Percentiles rank a stretch among this genome's conserved stretches.
Conservation (phyloP, 306 rosid genomes). For the Cucurbita pepo region DNA sequence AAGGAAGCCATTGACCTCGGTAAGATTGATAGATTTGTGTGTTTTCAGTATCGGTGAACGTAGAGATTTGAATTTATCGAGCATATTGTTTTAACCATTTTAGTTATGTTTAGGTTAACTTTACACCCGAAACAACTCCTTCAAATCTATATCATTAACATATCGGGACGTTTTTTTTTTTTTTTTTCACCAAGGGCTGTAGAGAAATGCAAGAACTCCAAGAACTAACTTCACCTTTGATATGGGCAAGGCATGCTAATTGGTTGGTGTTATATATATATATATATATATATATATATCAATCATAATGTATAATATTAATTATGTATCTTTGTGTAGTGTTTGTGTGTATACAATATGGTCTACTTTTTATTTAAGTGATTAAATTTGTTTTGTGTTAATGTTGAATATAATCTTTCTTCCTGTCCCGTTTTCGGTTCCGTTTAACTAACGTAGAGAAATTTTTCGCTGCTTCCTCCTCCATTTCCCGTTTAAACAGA, state of each 20-base stretch:
- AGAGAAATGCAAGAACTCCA: constrained; percentile 75
- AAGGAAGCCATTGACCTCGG: constrained; percentile 90
- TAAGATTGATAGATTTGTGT: constrained; percentile 12
- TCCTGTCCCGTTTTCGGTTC: too few species aligned
- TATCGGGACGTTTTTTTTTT: background rate
- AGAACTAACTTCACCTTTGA: background rate
- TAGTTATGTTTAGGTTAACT: too few species aligned
- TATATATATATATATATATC: background rate
- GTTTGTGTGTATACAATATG: background rate
- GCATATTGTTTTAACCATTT: too few species aligned
- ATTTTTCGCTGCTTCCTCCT: too few species aligned
- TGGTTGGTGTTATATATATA: background rate
- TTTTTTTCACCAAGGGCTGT: constrained; percentile 44
- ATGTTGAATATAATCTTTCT: too few species aligned
- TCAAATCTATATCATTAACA: background rate
- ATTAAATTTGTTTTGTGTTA: background rate
- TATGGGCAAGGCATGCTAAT: background rate
- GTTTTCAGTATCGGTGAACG: too few species aligned
- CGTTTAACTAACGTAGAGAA: too few species aligned
- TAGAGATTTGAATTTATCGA: background rate
- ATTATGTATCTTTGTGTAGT: background rate
- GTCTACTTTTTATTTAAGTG: background rate
- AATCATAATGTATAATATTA: too few species aligned
- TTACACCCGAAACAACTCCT: background rate
- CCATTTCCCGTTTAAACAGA: too few species aligned